These are phyloP conservation scores for Trypanosoma platydactyli DNA, from an alignment of 208 protist species.

Conservation along the genomic window DNA sequence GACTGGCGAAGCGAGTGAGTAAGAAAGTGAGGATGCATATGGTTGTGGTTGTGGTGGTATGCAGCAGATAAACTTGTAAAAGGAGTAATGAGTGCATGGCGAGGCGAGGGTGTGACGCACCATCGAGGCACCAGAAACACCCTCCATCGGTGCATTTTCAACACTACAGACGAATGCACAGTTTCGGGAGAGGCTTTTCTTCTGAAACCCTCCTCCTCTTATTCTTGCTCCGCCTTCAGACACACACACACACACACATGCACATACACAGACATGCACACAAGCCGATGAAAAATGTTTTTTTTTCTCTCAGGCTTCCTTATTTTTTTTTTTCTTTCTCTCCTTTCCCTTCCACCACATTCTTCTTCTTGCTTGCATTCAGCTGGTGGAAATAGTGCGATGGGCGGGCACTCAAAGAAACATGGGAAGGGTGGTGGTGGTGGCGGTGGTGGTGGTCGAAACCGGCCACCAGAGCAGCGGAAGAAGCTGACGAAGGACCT, in stretches of 20 bases:
- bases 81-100: too few species aligned
- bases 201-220: too few species aligned
- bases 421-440: slow-evolving; percentile 74
- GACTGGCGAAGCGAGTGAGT: too few species aligned
- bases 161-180: too few species aligned
- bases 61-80: too few species aligned
- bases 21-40: too few species aligned
- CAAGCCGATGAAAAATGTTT: not conserved
- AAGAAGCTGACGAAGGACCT: slow-evolving; percentile 78
- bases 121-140: too few species aligned
- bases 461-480: slow-evolving; percentile 27
- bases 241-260: not conserved
- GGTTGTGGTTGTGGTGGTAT: too few species aligned
- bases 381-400: slow-evolving; percentile 14
- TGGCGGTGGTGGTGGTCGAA: slow-evolving; percentile 33
- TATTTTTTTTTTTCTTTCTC: slow-evolving; percentile 8
- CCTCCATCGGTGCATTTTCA: too few species aligned
- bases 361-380: slow-evolving; percentile 9
- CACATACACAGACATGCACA: not conserved
- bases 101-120: too few species aligned
- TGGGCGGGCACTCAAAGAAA: slow-evolving; percentile 91
- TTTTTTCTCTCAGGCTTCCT: slow-evolving; percentile 6
- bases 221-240: not conserved
- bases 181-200: too few species aligned
- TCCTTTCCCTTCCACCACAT: slow-evolving; percentile 13